These are phyloP conservation scores for Chlorophyllum brunneum DNA, from an alignment of 768 basidiomycete species.

Conservation along the genomic window DNA sequence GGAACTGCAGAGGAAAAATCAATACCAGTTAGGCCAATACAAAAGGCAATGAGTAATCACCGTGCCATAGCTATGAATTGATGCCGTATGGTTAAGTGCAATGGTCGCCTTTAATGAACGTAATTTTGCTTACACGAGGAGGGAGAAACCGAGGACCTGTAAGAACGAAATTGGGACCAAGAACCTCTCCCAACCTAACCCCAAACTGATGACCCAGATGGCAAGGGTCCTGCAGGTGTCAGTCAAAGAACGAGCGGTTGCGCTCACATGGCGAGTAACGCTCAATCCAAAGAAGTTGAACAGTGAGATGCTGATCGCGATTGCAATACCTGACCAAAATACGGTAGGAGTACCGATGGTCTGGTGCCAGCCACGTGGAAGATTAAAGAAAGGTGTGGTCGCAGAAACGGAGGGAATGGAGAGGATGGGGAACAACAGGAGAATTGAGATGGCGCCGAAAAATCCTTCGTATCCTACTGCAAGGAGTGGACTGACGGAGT, in stretches of 20 bases:
- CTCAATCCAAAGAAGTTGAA: conserved; percentile 92
- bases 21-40: background rate
- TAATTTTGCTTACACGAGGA: conserved; percentile 74
- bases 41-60: conserved; percentile 35
- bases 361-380: conserved; percentile 85
- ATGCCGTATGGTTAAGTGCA: background rate
- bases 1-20: conserved; percentile 48
- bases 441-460: conserved; percentile 80
- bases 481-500: conserved; percentile 82
- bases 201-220: conserved; percentile 94
- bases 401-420: conserved; percentile 64
- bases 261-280: conserved; percentile 90
- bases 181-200: conserved; percentile 86
- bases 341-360: conserved; percentile 77
- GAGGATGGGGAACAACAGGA: conserved; percentile 77
- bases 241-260: conserved; percentile 86
- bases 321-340: conserved; percentile 61
- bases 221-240: conserved; percentile 93
- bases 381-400: conserved; percentile 76
- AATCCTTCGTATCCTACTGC: conserved; percentile 95
- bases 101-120: background rate
- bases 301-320: conserved; percentile 70
- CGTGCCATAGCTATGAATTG: conserved; percentile 70
- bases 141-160: conserved; percentile 79
- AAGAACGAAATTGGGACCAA: conserved; percentile 78